Evolutionary conservation across 2,329 filamentous ascomycete genomes (phyloP), one percentile per base, ranked within the genome.

Genomic region (Fusarium vanettenii): DNA sequence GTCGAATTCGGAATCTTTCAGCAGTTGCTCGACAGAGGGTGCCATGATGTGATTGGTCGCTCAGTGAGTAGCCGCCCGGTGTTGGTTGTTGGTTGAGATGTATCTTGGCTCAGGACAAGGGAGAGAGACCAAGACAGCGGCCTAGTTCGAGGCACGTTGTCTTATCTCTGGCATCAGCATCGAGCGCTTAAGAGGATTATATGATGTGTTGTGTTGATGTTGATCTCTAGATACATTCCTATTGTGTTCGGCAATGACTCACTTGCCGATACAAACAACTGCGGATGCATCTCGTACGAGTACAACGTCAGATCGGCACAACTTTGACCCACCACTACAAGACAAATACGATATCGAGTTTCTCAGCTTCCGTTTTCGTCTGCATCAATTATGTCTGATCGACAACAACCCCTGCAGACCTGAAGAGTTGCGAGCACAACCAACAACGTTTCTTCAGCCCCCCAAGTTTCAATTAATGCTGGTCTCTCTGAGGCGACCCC

Each of bases 391-490:
- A 9, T 37, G 43, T 48, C 43, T 52, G 25, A 52, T 52, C 25
- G 25, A 52, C 25, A 27, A 52, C 4, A 31, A 29, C 48, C 48
- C 48, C 48, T 50, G 45, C 16, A 50, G 16, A 72, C 45, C 64
- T 52, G 37, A 64, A 25, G 27, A 48, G 56, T 82, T 10, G 78
- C 69, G 45, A 52, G 11, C 20, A 35, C 60, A 64, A 74, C 72
- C 70, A 73, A 59, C 82, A 74, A 55, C 52, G 14, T 57, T 68
- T 60, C 88, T 71, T 83, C 84, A 86, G 18, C 87, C 83, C 22
- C 85, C 1, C 11, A 2, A 8, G 72, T 74, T 74, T 74, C 72
- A 60, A 56, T 43, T 33, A 4, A 48, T 66, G 65, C 37, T 6
- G 69, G 59, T 27, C 63, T 29, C 41, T 10, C 7, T 13, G 10